Percentiles rank a stretch among this genome's conserved stretches.
Evolutionary conservation across 768 basidiomycete genomes (phyloP).

Genomic region (Lactarius trivialis): DNA sequence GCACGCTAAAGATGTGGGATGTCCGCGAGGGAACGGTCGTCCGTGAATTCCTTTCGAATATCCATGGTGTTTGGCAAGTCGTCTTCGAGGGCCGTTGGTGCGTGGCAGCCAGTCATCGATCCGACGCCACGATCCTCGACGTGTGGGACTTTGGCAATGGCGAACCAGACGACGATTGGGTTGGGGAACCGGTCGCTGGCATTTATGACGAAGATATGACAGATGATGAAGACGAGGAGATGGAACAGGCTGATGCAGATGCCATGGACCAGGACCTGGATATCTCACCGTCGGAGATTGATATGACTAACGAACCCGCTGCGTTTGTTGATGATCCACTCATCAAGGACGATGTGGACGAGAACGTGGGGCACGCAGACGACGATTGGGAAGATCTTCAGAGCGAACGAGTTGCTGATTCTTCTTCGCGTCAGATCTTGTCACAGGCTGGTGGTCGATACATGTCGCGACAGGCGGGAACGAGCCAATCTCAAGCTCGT

Average conservation of each 20-base stretch:
- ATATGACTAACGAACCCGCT: slow-evolving; percentile 25
- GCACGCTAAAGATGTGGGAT: slow-evolving; percentile 98
- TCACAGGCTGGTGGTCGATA: not conserved
- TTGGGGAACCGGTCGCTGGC: slow-evolving; percentile 69
- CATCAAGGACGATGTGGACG: not conserved
- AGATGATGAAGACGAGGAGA: slow-evolving; percentile 45
- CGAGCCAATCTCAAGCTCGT: slow-evolving; percentile 14
- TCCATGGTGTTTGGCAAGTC: slow-evolving; percentile 97
- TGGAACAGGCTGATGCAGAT: slow-evolving; percentile 53
- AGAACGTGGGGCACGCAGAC: slow-evolving; percentile 12
- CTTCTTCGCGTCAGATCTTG: not conserved
- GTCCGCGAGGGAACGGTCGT: slow-evolving; percentile 79
- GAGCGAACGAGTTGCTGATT: not conserved
- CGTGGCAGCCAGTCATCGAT: slow-evolving; percentile 86
- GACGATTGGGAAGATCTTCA: slow-evolving; percentile 15
- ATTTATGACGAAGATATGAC: slow-evolving; percentile 66
- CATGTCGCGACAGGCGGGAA: slow-evolving; percentile 8
- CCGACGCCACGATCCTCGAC: slow-evolving; percentile 71
- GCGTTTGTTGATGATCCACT: slow-evolving; percentile 27
- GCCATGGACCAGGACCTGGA: slow-evolving; percentile 68
- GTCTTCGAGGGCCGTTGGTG: slow-evolving; percentile 92
- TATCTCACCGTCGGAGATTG: slow-evolving; percentile 24
- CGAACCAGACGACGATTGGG: slow-evolving; percentile 64
- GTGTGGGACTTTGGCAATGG: slow-evolving; percentile 87
- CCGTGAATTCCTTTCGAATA: slow-evolving; percentile 82